Evolutionary conservation across 73 alveolate genomes (phyloP), one percentile per base, ranked within the genome.

Genomic region (Paramecium primaurelia): DNA sequence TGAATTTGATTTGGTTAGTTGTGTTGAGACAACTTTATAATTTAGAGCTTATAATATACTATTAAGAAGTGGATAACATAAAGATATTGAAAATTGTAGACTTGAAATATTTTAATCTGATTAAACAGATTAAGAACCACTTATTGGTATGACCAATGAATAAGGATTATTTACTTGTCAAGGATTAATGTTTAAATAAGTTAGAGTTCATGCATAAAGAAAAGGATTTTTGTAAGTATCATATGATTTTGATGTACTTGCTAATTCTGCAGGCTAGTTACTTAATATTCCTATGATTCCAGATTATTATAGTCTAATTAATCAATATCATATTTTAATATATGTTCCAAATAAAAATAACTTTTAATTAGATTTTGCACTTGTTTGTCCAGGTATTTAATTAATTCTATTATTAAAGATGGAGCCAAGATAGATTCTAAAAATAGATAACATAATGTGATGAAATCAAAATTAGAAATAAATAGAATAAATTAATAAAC

Each of bases 1-100:
- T 28, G 91, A 80, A 47, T 80, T 80, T 49, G 91, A 80, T 80
- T 45, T 80, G 16, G 91, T 80, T 45, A 80, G 91, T 80, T 80
- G 91, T 47, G 91, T 80, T 40, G 91, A 40, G 14, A 80, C 91
- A 1, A 80, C 91, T 3, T 37, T 80, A 9, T 42, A 80, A 47
- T 80, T 80, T 49, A 80, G 58, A 44, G 38, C 77, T 4, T 80
- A 80, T n/a, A 80, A 80, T 42, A 80, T 80, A 45, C 16, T 47
- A 0, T 36, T 80, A 26, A 80, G 47, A 25, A 64, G 84, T 64
- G 84, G 84, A 7, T 28, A 26, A 32, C 84, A 64, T 9, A 64
- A 40, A 80, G 73, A 26, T 44, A 80, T 80, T 45, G 91, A 80
- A 26, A 45, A 80, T 45, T 34, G 47, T 6, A 80, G 58, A 47